Conservation (phyloP, 1,284 basidiomycete genomes). For the Bondarzewia mesenterica region DNA sequence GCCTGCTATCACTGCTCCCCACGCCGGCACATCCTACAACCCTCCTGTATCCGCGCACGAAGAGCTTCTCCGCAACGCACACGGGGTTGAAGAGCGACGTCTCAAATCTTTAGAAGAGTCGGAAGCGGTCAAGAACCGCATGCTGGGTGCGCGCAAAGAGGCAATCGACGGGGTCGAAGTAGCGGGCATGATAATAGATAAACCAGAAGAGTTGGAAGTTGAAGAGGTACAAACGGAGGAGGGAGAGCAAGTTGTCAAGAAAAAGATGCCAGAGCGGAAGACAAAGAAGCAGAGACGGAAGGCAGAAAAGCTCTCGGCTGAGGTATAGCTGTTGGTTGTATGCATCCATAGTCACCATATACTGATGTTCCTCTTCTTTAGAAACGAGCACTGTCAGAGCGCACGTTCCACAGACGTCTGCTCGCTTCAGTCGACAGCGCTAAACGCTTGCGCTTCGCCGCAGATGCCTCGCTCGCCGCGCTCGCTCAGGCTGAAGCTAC, state of each 20-base stretch:
- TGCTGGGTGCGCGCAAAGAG: slow-evolving; percentile 39
- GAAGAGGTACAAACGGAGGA: slow-evolving; percentile 23
- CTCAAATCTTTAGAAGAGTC: slow-evolving; percentile 49
- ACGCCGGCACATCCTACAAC: slow-evolving; percentile 92
- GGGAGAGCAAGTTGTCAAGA: slow-evolving; percentile 26
- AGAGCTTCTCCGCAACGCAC: slow-evolving; percentile 65
- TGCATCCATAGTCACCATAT: not conserved
- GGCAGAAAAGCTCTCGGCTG: slow-evolving; percentile 47
- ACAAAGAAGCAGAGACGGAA: slow-evolving; percentile 67
- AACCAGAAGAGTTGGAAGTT: slow-evolving; percentile 30
- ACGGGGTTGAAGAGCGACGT: slow-evolving; percentile 57
- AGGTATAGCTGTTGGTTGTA: slow-evolving; percentile 38
- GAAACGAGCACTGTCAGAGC: slow-evolving; percentile 60
- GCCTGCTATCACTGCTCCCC: slow-evolving; percentile 68
- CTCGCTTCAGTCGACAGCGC: slow-evolving; percentile 46
- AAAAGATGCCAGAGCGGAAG: slow-evolving; percentile 54
- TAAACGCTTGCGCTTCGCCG: slow-evolving; percentile 41
- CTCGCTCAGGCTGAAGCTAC: slow-evolving; percentile 25
- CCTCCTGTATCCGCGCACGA: slow-evolving; percentile 75
- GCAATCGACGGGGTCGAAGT: slow-evolving; percentile 16
- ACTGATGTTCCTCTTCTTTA: too few species aligned
- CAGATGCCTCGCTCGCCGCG: slow-evolving; percentile 16
- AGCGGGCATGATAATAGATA: slow-evolving; percentile 58
- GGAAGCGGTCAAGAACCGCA: slow-evolving; percentile 45
- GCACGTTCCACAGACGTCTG: slow-evolving; percentile 49